A percentile compares a stretch with the other conserved stretches of the same genome.
These are phyloP conservation scores for Brasenia schreberi DNA, from an alignment of 164 flowering plant genomes.

Conservation along the genomic window DNA sequence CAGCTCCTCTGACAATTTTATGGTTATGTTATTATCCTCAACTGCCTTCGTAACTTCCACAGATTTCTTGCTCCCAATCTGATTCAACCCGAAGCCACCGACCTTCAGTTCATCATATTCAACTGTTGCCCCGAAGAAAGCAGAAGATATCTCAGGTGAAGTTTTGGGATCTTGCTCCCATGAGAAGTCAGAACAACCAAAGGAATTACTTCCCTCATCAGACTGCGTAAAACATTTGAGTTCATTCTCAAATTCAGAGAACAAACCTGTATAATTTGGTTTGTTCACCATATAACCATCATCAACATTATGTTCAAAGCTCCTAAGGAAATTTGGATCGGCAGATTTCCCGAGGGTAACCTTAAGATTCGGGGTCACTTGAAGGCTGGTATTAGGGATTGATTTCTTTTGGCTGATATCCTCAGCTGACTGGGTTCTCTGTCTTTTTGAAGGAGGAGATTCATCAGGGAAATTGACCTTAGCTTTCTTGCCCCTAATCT, in stretches of 20 bases:
- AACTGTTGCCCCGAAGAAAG: conserved; percentile 18
- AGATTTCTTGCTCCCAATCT: conserved; percentile 44
- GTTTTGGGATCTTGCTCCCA: conserved; percentile 50
- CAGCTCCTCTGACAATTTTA: conserved; percentile 49
- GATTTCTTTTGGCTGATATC: not conserved
- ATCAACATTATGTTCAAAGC: not conserved
- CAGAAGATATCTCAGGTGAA: conserved; percentile 53
- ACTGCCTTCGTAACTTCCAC: conserved; percentile 14
- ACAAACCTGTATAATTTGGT: not conserved
- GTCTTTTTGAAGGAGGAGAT: conserved; percentile 9
- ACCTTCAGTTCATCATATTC: conserved; percentile 36
- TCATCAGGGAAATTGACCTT: conserved; percentile 93
- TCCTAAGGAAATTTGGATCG: not conserved
- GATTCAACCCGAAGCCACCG: conserved; percentile 27
- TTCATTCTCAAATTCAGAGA: not conserved
- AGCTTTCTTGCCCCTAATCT: conserved; percentile 92
- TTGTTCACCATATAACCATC: not conserved
- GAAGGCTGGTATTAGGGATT: not conserved
- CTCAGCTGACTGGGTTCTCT: not conserved
- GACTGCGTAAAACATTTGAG: conserved; percentile 21
- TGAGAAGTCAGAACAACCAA: conserved; percentile 56
- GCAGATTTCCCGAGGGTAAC: not conserved
- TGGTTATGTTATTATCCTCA: conserved; percentile 18
- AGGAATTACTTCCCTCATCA: conserved; percentile 72
- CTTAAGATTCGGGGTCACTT: not conserved